Evolutionary conservation across 352 stramenopile genomes (phyloP).

Genomic region (Pythium biforme): DNA sequence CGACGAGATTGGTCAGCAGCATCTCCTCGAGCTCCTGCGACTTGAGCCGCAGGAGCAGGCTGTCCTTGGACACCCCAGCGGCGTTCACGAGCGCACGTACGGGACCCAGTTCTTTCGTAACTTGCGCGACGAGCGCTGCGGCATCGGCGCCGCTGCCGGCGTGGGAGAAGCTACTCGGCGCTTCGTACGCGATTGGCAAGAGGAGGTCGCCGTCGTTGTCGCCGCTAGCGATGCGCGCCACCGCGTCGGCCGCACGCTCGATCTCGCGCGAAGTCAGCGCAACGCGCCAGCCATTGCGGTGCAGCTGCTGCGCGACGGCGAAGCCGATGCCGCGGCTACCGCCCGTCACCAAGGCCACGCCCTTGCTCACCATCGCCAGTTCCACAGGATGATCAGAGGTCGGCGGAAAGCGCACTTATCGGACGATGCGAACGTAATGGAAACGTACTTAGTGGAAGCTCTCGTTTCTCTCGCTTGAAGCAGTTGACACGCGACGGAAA

Average conservation of each 20-base stretch:
- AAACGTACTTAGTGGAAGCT: constrained; percentile 6
- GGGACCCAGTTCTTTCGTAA: constrained; percentile 36
- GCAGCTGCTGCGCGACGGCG: constrained; percentile 63
- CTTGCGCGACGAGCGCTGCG: constrained; percentile 40
- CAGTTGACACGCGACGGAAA: constrained; percentile 4
- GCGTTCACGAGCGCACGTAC: constrained; percentile 73
- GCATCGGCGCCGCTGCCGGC: constrained; percentile 22
- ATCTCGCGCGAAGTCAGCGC: constrained; percentile 70
- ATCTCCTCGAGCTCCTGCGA: constrained; percentile 64
- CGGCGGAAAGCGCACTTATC: not conserved
- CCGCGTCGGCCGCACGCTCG: constrained; percentile 49
- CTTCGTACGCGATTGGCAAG: constrained; percentile 59
- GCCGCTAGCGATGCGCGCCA: constrained; percentile 31
- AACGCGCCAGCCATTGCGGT: constrained; percentile 61
- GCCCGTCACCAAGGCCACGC: constrained; percentile 68
- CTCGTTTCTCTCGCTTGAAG: not conserved
- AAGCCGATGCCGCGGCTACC: constrained; percentile 81
- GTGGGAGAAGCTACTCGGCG: constrained; percentile 28
- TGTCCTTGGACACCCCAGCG: constrained; percentile 68
- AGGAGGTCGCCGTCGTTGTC: constrained; percentile 20
- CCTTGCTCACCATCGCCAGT: constrained; percentile 6
- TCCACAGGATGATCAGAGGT: too few relatives aligned
- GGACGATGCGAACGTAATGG: constrained; percentile 11
- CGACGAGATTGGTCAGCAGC: constrained; percentile 75
- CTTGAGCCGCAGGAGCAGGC: constrained; percentile 63